Evolutionary conservation across 768 basidiomycete species (phyloP), one percentile per base, ranked within the genome.

Genomic region (Termitomyces sp.): DNA sequence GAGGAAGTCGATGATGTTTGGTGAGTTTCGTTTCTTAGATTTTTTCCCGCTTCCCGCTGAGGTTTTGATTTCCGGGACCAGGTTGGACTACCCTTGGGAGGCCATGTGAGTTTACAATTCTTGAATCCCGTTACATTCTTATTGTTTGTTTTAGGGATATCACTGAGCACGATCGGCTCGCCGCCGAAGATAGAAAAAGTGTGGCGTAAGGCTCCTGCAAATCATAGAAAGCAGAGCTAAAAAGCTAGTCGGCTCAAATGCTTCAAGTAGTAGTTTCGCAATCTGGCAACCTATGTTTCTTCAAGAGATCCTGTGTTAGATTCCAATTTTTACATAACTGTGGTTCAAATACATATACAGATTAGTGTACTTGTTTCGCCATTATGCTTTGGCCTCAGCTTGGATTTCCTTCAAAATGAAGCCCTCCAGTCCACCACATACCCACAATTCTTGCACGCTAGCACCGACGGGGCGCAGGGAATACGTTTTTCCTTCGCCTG

Each of bases 381-480:
- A 15, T 64, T 34, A 67, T 49, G 42, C 49, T 32, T 32, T 50
- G 32, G 67, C 65, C 38, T 76, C 73, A 7, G 71, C 70, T 62
- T 78, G 77, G 55, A 92, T 88, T 66, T 84, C 81, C 73, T 92
- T 92, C 67, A 94, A 73, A 54, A 98, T 92, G 71, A 87, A 97
- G 1, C 94, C 94, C 69, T 98, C 96, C 60, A 98, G 73, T 7
- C 96, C 95, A 8, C 93, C 95, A 65, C 93, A 96, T 14, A 96
- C 81, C 97, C 97, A 98, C 47, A 99, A 78, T 75, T 99, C 96
- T 77, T 99, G 97, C 52, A 99, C 96, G 71, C 95, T 97, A 49
- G 86, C 79, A 10, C 97, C 97, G 6, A 99, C 89, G 10, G 88
- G 84, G 42, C 89, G 84, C 15, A 94, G 83, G 17, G 69, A 65